phyloP scores from a whole-genome alignment of 768 basidiomycete genomes.

The Pleurotus citrinopileatus region DNA sequence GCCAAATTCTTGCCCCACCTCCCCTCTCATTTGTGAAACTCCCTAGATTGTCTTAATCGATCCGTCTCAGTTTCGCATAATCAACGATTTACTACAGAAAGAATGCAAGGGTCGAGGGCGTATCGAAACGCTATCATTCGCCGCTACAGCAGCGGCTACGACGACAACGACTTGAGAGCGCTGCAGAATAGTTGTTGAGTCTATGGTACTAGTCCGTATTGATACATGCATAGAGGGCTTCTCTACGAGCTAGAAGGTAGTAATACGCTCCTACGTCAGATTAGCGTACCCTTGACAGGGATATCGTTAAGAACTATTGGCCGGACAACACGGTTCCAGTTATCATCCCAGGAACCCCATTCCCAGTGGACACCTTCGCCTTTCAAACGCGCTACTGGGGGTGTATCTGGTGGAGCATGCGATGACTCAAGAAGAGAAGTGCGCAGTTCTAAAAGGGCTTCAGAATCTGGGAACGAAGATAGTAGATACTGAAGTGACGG shows the following conservation, averaged over 20 bases:
- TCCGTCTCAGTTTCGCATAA: conserved; percentile 84
- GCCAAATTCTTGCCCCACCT: conserved; percentile 12
- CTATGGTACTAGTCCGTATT: too few relatives aligned
- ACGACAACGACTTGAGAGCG: too few relatives aligned
- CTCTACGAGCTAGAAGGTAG: neutral
- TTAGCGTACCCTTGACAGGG: conserved; percentile 20
- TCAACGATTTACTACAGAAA: conserved; percentile 88
- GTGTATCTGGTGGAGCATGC: conserved; percentile 19
- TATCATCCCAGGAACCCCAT: conserved; percentile 83
- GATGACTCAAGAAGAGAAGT: conserved; percentile 40
- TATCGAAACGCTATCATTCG: conserved; percentile 78
- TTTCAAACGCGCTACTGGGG: conserved; percentile 3
- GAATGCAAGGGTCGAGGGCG: conserved; percentile 87
- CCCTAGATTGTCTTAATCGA: conserved; percentile 86
- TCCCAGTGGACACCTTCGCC: conserved; percentile 34
- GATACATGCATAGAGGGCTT: too few relatives aligned
- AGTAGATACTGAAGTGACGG: conserved; percentile 46
- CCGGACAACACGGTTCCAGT: conserved; percentile 71
- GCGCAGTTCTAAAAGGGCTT: conserved; percentile 48
- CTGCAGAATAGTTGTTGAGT: too few relatives aligned
- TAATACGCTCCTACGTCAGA: neutral
- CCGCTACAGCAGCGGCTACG: conserved; percentile 51
- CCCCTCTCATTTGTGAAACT: conserved; percentile 1
- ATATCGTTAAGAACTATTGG: conserved; percentile 52
- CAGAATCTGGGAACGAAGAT: conserved; percentile 55